phyloP scores from a whole-genome alignment of 2,329 filamentous ascomycete species.

The Blumeria hordei region DNA sequence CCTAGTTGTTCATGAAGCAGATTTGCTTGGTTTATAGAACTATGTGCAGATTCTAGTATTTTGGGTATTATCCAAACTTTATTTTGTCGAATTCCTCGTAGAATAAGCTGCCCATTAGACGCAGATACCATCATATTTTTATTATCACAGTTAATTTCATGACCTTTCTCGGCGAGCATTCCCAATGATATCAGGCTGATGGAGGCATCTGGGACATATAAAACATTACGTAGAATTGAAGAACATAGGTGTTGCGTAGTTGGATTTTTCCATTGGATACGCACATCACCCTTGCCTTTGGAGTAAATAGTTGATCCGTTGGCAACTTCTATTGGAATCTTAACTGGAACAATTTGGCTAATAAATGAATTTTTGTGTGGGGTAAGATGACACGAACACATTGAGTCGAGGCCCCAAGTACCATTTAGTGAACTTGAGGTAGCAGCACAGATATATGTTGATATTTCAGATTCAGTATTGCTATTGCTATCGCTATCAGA shows the following conservation, averaged over 20 bases:
- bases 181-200: neutral
- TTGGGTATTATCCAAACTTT: neutral
- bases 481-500: too few species aligned
- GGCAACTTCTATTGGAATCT: neutral
- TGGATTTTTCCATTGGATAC: neutral
- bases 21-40: neutral
- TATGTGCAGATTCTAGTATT: neutral
- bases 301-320: neutral
- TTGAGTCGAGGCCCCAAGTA: neutral
- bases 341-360: neutral
- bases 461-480: too few species aligned
- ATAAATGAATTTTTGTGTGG: neutral
- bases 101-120: neutral
- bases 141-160: too few species aligned
- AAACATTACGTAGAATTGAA: neutral
- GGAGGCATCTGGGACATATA: neutral
- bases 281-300: neutral
- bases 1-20: neutral
- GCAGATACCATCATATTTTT: too few species aligned
- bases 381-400: neutral
- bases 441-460: neutral
- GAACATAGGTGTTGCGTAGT: neutral
- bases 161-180: neutral
- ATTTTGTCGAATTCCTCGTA: neutral
- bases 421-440: neutral